phyloP scores from a whole-genome alignment of 139 green algal genomes.

The Yamagishiella unicocca region DNA sequence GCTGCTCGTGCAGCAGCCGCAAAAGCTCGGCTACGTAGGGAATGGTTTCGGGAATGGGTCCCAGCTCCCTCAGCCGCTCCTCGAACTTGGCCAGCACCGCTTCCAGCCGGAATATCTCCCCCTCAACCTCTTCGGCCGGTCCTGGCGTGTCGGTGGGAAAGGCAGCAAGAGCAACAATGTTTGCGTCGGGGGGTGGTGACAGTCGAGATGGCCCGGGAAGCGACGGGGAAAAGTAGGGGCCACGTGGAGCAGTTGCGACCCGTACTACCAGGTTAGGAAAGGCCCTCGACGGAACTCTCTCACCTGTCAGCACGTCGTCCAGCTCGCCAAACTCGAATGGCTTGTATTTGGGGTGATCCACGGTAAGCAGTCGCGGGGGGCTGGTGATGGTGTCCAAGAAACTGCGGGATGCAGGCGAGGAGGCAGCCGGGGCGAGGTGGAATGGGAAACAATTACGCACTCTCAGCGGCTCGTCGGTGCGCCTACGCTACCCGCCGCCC shows the following conservation, averaged over 20 bases:
- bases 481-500: too few species aligned
- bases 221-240: neutral
- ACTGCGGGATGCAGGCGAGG: neutral
- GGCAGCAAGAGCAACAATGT: too few species aligned
- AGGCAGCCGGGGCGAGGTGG: too few species aligned
- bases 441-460: too few species aligned
- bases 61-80: neutral
- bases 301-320: neutral
- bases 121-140: neutral
- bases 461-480: too few species aligned
- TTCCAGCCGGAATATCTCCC: constrained; percentile 1
- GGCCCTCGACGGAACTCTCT: too few species aligned
- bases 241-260: too few species aligned
- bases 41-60: neutral
- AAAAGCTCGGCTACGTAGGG: neutral
- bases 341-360: constrained; percentile 29
- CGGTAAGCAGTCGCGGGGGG: neutral
- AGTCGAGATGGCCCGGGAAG: too few species aligned
- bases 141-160: neutral
- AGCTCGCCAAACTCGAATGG: neutral
- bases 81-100: neutral
- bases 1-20: neutral
- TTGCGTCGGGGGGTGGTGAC: too few species aligned
- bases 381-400: constrained; percentile 33
- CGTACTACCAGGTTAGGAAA: too few species aligned